These are phyloP conservation scores for Blastobotrys robertii DNA, from an alignment of 805 yeast genomes.

Conservation along the genomic window DNA sequence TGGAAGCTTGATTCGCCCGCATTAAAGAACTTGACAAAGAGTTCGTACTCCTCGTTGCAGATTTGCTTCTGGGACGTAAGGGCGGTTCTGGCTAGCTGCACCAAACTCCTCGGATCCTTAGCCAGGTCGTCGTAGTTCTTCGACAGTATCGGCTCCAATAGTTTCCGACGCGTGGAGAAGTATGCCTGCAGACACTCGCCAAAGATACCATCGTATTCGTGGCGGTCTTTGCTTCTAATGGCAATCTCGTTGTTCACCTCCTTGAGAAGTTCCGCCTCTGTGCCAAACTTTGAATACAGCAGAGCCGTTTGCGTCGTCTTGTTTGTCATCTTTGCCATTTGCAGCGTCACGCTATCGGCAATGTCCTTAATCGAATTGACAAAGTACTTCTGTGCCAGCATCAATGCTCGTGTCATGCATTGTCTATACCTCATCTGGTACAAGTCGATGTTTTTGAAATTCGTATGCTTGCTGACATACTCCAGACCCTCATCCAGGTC, in stretches of 20 bases:
- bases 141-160: constrained; percentile 37
- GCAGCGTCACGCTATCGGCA: constrained; percentile 10
- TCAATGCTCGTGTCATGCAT: constrained; percentile 71
- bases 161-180: constrained; percentile 43
- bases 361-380: constrained; percentile 29
- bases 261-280: constrained; percentile 32
- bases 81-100: constrained; percentile 52
- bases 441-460: constrained; percentile 59
- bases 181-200: constrained; percentile 58
- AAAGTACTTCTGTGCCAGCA: constrained; percentile 62
- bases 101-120: constrained; percentile 31
- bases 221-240: constrained; percentile 30
- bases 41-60: constrained; percentile 47
- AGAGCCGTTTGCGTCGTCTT: constrained; percentile 51
- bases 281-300: constrained; percentile 53
- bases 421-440: constrained; percentile 69
- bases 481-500: constrained; percentile 58
- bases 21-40: constrained; percentile 48
- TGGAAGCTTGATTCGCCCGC: constrained; percentile 3
- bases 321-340: constrained; percentile 17
- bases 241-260: constrained; percentile 31
- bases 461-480: constrained; percentile 46
- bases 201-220: constrained; percentile 56
- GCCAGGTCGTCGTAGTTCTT: constrained; percentile 28
- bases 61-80: constrained; percentile 51